Conservation (phyloP, 2,329 filamentous ascomycete genomes). For the Fusarium drepaniforme region DNA sequence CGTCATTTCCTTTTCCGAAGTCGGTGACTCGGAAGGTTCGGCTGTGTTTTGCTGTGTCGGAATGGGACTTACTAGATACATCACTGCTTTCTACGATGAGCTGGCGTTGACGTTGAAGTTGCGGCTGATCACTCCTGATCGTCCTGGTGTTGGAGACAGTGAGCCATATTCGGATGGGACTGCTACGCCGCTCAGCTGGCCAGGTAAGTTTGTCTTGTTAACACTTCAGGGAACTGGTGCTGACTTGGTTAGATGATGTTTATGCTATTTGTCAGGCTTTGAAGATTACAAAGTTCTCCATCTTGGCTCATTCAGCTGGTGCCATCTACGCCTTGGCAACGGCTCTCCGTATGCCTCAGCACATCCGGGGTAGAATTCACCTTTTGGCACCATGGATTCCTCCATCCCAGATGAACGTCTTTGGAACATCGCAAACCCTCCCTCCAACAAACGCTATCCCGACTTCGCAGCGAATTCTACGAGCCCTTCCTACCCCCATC, state of each 20-base stretch:
- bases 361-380: slow-evolving; percentile 94
- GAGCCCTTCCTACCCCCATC: slow-evolving; percentile 89
- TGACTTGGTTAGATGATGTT: slow-evolving; percentile 73
- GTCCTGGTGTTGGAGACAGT: slow-evolving; percentile 93
- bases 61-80: slow-evolving; percentile 96
- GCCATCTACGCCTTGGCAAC: slow-evolving; percentile 98
- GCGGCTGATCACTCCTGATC: slow-evolving; percentile 91
- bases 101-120: slow-evolving; percentile 89
- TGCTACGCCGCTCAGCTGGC: slow-evolving; percentile 92
- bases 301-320: slow-evolving; percentile 94
- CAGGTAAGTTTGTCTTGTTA: slow-evolving; percentile 69
- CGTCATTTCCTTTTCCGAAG: slow-evolving; percentile 94
- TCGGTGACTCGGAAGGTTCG: slow-evolving; percentile 90
- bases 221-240: background rate
- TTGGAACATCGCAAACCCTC: slow-evolving; percentile 78
- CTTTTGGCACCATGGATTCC: slow-evolving; percentile 97
- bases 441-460: slow-evolving; percentile 89
- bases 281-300: slow-evolving; percentile 95
- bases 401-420: slow-evolving; percentile 89
- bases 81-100: slow-evolving; percentile 98
- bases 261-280: slow-evolving; percentile 92
- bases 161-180: slow-evolving; percentile 85
- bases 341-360: slow-evolving; percentile 93
- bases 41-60: slow-evolving; percentile 97
- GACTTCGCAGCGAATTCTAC: slow-evolving; percentile 89